Base-by-base conservation (phyloP, 1,284 basidiomycete species). In the Austroboletus niveus region DNA sequence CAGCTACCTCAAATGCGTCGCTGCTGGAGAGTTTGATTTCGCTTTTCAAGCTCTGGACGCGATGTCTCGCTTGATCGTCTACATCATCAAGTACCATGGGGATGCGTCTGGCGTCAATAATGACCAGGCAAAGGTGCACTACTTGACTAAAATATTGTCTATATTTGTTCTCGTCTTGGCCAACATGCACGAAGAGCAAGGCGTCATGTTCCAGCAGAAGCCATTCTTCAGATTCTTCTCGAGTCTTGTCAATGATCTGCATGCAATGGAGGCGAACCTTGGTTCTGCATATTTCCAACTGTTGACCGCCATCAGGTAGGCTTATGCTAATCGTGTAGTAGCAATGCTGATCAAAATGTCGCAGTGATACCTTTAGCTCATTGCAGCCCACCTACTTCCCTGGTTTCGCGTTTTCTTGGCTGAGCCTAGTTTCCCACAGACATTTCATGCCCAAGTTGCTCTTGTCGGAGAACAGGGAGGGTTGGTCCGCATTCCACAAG, bases 181-280 rank as follows among this genome's bases (percentile, higher is more conserved):
- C 39, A 93, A 95, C 64, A 83, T 90, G 70, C 96, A 99, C 66
- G 94, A 99, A 71, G 94, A 98, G 64, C 87, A 94, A 66, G 94
- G 92, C 4, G 75, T 83, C 2, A 79, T 84, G 48, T 99, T 99
- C 79, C 92, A 96, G 69, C 95, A 98, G 72, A 95, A 98, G 71
- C 96, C 97, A 2, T 99, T 98, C 80, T 96, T 96, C 76, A 84
- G 97, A 52, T 96, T 99, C 76, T 99, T 99, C 76, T 98, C 94
- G 14, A 97, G 92, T 69, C 80, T 99, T 57, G 78, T 99, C 65
- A 94, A 92, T 62, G 97, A 99, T 68, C 73, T 99, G 42, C 86
- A 93, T 59, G 72, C 84, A 15, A 87, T 98, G 59, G 94, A 97
- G 71, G 75, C 79, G 20, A 86, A 85, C 62, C 79, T 98, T 12